Evolutionary conservation across 768 basidiomycete species (phyloP), one percentile per base, ranked within the genome.

Genomic region (Trametes gibbosa): DNA sequence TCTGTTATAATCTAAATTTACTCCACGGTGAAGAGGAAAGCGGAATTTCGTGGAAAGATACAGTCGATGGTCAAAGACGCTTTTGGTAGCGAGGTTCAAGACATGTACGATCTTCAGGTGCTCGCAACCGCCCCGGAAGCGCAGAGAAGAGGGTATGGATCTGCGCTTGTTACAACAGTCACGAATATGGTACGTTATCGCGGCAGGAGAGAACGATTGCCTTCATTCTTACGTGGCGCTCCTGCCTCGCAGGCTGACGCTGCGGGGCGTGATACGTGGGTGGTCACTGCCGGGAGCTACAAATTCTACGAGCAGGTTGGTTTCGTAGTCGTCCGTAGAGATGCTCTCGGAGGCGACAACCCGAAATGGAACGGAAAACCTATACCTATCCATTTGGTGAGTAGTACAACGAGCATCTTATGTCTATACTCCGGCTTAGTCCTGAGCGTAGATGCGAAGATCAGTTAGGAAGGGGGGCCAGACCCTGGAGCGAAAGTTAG

Each of bases 231-330:
- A 35, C 34, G 23, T 19, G 40, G n/a, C n/a, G n/a, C n/a, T 43
- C 42, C 17, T 43, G 19, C 40, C 24, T 4, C 47, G 27, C 12
- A 67, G 63, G 59, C 61, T 5, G 66, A 63, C 29, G 39, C 37
- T 7, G 53, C 58, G 27, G 53, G 45, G 10, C 54, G 54, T 37
- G 50, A 52, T 21, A 47, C 53, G 24, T 64, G 53, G 53, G 39
- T 67, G 1, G 16, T 63, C 2, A 55, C 62, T 1, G 54, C 58
- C 21, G 62, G 63, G 21, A 50, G 58, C 17, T 53, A 23, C 24
- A 56, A 6, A 14, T 68, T 68, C 50, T 68, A 64, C 29, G 52
- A 64, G 27, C 29, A 41, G 5, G 47, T 63, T 14, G 64, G 66
- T 12, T 68, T 68, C 42, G 10, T 37, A 0, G 24, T 50, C 1